These are phyloP conservation scores for Dictyostelium discoideum DNA, from an alignment of 78 protist species.

Conservation along the genomic window dicty_2.7 NC_007091.3:3956001-3956500, in stretches of 20 bases:
- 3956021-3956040: neutral
- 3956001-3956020: neutral
- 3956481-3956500: neutral
- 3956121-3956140: neutral
- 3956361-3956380: neutral
- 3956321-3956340: neutral
- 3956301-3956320: neutral
- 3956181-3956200: neutral
- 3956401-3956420: neutral
- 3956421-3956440: neutral
- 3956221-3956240: neutral
- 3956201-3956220: neutral
- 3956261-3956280: neutral
- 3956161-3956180: neutral
- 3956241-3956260: neutral
- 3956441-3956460: neutral
- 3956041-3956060: neutral
- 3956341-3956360: neutral
- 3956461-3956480: neutral
- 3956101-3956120: neutral
- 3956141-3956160: neutral
- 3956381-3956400: neutral
- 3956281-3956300: neutral
- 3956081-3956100: neutral
- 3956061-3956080: neutral